phyloP scores from a whole-genome alignment of 2,329 filamentous ascomycete species.

The Penicillium freii region DNA sequence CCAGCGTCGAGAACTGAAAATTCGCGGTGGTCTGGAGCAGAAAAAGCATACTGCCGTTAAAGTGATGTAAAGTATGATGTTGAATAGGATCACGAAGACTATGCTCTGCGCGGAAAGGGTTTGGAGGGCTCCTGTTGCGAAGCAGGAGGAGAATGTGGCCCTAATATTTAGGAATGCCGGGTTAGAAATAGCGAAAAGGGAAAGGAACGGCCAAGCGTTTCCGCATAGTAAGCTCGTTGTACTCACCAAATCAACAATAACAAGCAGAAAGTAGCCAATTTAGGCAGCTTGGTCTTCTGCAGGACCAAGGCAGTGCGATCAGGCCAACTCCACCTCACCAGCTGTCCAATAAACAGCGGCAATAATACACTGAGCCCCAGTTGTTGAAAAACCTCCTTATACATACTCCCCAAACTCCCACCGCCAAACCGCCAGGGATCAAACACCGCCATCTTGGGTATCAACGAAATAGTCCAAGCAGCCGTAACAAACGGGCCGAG shows the following conservation, averaged over 20 bases:
- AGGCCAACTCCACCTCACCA: conserved; percentile 56
- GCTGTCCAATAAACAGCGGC: conserved; percentile 62
- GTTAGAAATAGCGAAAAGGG: conserved; percentile 37
- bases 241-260: conserved; percentile 57
- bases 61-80: conserved; percentile 63
- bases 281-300: conserved; percentile 53
- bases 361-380: conserved; percentile 65
- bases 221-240: background rate
- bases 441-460: conserved; percentile 45
- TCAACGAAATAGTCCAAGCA: conserved; percentile 56
- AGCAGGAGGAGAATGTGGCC: conserved; percentile 47
- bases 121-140: conserved; percentile 62
- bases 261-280: conserved; percentile 46
- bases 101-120: conserved; percentile 59
- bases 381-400: conserved; percentile 65
- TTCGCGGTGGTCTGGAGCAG: conserved; percentile 44
- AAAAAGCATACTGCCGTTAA: conserved; percentile 59
- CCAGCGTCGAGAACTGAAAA: conserved; percentile 21
- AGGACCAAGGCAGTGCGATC: conserved; percentile 43
- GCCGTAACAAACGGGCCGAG: conserved; percentile 67
- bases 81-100: conserved; percentile 66
- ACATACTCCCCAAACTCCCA: conserved; percentile 59
- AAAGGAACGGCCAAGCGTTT: background rate
- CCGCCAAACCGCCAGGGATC: conserved; percentile 47
- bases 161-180: conserved; percentile 42